A percentile compares a stretch with the other conserved stretches of the same genome.
phyloP scores from a whole-genome alignment of 371 early-diverging fungal species.

The Rhizopus arrhizus region DNA sequence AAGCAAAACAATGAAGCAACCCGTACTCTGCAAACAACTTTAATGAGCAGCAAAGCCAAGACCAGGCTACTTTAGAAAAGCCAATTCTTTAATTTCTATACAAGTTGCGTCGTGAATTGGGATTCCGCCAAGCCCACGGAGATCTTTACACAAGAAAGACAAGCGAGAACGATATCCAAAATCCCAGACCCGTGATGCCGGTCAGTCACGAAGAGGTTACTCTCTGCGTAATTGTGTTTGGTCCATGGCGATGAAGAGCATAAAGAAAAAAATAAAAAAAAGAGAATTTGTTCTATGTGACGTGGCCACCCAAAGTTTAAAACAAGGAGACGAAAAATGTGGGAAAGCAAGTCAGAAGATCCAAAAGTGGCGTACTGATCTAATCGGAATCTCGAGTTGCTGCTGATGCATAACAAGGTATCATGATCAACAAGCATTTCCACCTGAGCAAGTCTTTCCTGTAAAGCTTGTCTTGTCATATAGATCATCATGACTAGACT shows the following conservation, averaged over 20 bases:
- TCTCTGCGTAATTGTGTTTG: slow-evolving; percentile 2
- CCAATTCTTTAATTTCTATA: neutral
- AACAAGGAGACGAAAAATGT: too few species aligned
- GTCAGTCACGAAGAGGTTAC: neutral
- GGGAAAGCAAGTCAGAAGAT: too few species aligned
- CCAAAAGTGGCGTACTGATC: too few species aligned
- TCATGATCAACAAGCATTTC: too few species aligned
- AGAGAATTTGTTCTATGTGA: neutral
- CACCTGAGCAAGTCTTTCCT: too few species aligned
- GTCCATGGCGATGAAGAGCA: neutral
- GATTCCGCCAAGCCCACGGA: neutral
- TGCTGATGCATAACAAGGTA: too few species aligned
- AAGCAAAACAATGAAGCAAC: too few species aligned
- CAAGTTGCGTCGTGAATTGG: neutral
- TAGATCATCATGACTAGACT: too few species aligned
- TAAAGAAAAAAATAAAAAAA: neutral
- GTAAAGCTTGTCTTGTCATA: too few species aligned
- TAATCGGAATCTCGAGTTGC: too few species aligned
- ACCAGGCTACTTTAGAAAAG: neutral
- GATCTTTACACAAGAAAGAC: slow-evolving; percentile 6
- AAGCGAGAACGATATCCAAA: neutral
- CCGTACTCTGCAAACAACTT: neutral
- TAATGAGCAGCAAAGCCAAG: neutral
- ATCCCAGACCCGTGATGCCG: neutral
- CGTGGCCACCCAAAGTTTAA: too few species aligned